phyloP scores from a whole-genome alignment of 257 asterid species.

The Solanum corneliomulleri region DNA sequence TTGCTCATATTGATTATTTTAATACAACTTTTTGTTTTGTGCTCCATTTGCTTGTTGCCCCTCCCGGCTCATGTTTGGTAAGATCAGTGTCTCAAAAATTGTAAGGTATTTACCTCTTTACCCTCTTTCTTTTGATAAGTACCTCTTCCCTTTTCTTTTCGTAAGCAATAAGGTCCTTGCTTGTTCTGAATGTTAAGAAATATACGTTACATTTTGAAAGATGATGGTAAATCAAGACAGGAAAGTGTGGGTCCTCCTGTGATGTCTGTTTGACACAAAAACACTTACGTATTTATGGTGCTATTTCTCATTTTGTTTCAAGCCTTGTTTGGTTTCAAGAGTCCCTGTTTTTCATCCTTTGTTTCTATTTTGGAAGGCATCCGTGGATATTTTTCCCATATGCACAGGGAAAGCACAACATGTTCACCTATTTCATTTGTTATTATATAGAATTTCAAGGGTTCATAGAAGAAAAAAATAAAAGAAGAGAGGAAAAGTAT shows the following conservation, averaged over 20 bases:
- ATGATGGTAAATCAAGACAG: not conserved
- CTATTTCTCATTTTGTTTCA: not conserved
- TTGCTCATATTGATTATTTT: not conserved
- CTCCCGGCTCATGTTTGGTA: not conserved
- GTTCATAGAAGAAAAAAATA: not conserved
- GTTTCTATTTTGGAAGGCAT: not conserved
- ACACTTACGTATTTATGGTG: not conserved
- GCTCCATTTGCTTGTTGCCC: not conserved
- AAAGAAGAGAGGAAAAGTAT: not conserved
- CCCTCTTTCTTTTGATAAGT: not conserved
- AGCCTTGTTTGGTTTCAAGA: not conserved
- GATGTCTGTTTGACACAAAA: not conserved
- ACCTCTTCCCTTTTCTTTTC: not conserved
- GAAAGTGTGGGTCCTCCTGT: not conserved
- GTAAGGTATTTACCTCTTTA: not conserved
- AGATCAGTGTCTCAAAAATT: not conserved
- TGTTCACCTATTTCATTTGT: not conserved
- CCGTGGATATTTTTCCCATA: not conserved
- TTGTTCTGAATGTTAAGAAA: not conserved
- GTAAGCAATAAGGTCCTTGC: not conserved
- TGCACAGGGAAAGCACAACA: not conserved
- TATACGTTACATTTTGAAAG: not conserved
- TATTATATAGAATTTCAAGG: not conserved
- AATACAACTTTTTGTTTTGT: not conserved
- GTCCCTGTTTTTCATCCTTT: not conserved